Evolutionary conservation across 306 rosid species (phyloP).

Genomic region (Fragaria nilgerrensis): DNA sequence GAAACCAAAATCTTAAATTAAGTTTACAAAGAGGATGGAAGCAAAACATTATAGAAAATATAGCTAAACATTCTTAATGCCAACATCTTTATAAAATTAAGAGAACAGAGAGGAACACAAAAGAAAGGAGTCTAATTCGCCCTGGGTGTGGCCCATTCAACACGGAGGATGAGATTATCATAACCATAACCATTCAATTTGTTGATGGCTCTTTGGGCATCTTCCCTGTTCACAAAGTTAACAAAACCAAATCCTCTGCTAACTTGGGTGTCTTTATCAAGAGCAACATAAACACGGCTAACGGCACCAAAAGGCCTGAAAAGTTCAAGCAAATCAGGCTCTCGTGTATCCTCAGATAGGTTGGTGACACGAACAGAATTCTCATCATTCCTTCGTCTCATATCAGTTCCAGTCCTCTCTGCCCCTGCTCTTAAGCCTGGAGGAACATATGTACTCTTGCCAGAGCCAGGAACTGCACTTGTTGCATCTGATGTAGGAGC

Average conservation of each 20-base stretch:
- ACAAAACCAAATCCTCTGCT: conserved; percentile 98
- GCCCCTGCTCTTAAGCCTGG: conserved; percentile 80
- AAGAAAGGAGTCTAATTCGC: conserved; percentile 34
- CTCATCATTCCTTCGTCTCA: conserved; percentile 92
- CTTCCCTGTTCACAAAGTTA: conserved; percentile 88
- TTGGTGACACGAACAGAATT: conserved; percentile 95
- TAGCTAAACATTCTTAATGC: conserved; percentile 11
- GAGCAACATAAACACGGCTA: conserved; percentile 87
- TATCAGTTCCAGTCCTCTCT: conserved; percentile 66
- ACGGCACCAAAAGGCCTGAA: conserved; percentile 91
- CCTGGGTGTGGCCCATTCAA: conserved; percentile 71
- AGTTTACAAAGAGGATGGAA: neutral
- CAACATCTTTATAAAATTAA: neutral
- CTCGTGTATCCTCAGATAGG: conserved; percentile 93
- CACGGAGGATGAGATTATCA: conserved; percentile 71
- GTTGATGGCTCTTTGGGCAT: conserved; percentile 88
- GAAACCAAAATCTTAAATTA: neutral
- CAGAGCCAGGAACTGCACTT: conserved; percentile 40
- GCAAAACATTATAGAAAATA: neutral
- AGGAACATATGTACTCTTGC: conserved; percentile 75
- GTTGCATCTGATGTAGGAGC: conserved; percentile 45
- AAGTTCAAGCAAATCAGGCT: conserved; percentile 87
- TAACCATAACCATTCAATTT: conserved; percentile 95
- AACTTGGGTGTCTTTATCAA: conserved; percentile 80
- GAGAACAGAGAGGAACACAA: neutral